Base-by-base conservation (phyloP, 2,329 filamentous ascomycete species). In the Nemania sp. region DNA sequence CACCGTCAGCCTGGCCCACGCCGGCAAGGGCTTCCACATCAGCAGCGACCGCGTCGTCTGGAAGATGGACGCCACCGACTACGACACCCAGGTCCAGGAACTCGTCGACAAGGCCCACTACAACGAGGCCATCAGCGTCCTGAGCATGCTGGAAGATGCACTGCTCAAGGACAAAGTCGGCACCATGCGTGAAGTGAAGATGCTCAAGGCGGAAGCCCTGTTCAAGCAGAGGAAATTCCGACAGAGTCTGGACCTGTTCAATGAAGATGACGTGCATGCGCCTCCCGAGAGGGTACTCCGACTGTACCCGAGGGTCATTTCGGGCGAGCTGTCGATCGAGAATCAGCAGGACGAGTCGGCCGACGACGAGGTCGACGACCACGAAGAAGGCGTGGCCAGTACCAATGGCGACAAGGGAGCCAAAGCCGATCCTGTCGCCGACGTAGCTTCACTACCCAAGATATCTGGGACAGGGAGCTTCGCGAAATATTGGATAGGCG, bases 41-140 rank as follows among this genome's bases (percentile, higher is more conserved):
- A 88, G 88, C 17, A 97, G 93, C 67, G 94, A 97, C 51, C 82
- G 94, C 39, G 88, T 82, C 28, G 89, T 99, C 31, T 99, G 94
- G 94, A 88, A 94, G 64, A 97, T 99, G 94, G 90, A 86, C 59
- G 89, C 93, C 3, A 85, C 92, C 31, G 89, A 92, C 61, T 99
- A 99, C 67, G 90, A 96, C 69, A 85, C 86, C 2, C 94, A 99
- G 68, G 84, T 97, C 19, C 83, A 91, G 55, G 85, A 94, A 61
- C 79, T 99, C 22, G 84, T 96, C 1, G 81, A 86, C 17, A 83
- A 81, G 55, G 84, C 81, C 8, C 82, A 84, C 56, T 90, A 92
- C 49, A 93, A 99, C 64, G 95, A 99, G 72, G 93, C 93, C 0
- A 88, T 97, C 58, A 97, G 91, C 66, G 76, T 99, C 7, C 77